phyloP scores from a whole-genome alignment of 176 grass and related monocot genomes.

The Lolium perenne region DNA sequence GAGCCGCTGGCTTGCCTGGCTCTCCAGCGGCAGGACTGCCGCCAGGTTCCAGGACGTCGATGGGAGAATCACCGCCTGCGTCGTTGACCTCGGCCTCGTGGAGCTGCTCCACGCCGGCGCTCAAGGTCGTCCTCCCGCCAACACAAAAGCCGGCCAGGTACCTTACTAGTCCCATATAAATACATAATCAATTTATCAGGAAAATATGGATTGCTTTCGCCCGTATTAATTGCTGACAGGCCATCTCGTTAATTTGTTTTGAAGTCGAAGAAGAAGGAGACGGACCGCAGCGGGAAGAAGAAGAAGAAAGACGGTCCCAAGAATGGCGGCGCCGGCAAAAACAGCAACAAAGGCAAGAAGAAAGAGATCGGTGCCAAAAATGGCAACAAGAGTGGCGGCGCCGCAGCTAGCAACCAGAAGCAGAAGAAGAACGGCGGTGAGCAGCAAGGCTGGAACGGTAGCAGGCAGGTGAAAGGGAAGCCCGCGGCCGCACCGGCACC shows the following conservation, averaged over 20 bases:
- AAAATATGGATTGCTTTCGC: background rate
- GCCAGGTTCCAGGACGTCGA: background rate
- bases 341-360: background rate
- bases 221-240: background rate
- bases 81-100: background rate
- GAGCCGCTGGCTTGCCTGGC: background rate
- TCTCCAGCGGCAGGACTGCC: background rate
- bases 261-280: background rate
- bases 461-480: constrained; percentile 1
- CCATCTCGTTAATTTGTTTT: background rate
- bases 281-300: background rate
- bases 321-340: background rate
- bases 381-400: background rate
- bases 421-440: background rate
- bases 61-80: background rate
- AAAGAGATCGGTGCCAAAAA: background rate
- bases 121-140: background rate
- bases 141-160: background rate
- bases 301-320: background rate
- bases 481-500: background rate
- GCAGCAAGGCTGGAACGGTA: background rate
- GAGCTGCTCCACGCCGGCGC: background rate
- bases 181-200: background rate
- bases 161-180: background rate
- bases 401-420: background rate